Evolutionary conservation across 2,329 filamentous ascomycete species (phyloP).

Genomic region (Seiridium unicorne): DNA sequence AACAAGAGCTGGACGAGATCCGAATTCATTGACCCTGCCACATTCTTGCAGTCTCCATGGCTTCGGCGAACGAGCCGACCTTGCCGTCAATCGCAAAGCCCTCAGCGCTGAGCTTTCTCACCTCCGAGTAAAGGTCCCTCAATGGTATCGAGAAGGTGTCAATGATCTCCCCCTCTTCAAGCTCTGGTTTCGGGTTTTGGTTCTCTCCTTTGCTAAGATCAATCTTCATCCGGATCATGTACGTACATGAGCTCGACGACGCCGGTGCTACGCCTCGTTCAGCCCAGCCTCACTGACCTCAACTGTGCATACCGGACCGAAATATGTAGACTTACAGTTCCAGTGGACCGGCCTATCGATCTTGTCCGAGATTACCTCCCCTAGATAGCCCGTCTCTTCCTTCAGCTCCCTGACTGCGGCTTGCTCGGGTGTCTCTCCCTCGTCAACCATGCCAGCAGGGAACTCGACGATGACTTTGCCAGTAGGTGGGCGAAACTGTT

Average conservation of each 20-base stretch:
- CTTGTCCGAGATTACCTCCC: constrained; percentile 24
- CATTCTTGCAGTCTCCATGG: constrained; percentile 20
- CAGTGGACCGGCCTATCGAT: constrained; percentile 23
- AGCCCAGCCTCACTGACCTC: neutral
- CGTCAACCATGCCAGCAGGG: constrained; percentile 37
- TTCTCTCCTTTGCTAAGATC: constrained; percentile 42
- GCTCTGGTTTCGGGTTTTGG: constrained; percentile 40
- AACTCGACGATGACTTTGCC: constrained; percentile 37
- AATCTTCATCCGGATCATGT: constrained; percentile 41
- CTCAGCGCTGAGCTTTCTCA: constrained; percentile 36
- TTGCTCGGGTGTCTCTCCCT: constrained; percentile 32
- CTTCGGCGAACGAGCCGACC: constrained; percentile 28
- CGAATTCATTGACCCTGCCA: neutral
- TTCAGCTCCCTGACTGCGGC: constrained; percentile 36
- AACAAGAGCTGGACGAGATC: neutral
- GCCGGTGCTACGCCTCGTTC: constrained; percentile 18
- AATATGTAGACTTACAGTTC: constrained; percentile 20
- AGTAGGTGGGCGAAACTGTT: constrained; percentile 36
- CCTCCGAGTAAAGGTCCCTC: constrained; percentile 41
- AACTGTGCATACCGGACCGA: neutral
- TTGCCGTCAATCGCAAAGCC: constrained; percentile 30
- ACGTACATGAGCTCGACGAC: constrained; percentile 26
- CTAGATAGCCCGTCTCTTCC: constrained; percentile 38
- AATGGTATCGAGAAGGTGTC: constrained; percentile 48
- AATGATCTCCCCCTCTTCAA: constrained; percentile 52